A percentile compares a stretch with the other conserved stretches of the same genome.
Evolutionary conservation across 2,329 filamentous ascomycete genomes (phyloP).

Genomic region (Fusarium fracticaudum): DNA sequence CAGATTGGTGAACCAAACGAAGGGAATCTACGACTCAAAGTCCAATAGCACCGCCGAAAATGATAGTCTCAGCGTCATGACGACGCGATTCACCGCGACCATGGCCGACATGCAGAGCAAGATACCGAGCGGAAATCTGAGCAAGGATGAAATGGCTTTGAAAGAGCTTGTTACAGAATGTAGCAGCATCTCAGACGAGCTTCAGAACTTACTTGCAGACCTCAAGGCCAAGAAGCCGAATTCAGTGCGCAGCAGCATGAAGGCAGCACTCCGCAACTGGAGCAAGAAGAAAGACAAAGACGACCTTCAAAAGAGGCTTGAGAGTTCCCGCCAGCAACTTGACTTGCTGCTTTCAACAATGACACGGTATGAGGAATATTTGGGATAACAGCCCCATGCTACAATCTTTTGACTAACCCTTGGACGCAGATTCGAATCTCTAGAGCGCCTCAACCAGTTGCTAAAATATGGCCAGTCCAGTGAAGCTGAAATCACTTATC

Average conservation of each 20-base stretch:
- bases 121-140: not conserved
- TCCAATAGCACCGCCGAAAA: not conserved
- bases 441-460: accelerated
- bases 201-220: not conserved
- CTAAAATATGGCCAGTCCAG: not conserved
- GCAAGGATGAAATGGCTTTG: not conserved
- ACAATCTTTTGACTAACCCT: too few relatives aligned
- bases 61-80: not conserved
- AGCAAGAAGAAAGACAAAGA: not conserved
- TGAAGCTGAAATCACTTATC: accelerated
- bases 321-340: not conserved
- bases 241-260: not conserved
- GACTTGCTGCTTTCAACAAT: not conserved
- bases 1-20: not conserved
- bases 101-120: not conserved
- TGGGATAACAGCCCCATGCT: accelerated
- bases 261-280: not conserved
- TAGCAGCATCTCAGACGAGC: not conserved
- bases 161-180: not conserved
- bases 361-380: not conserved
- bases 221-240: not conserved
- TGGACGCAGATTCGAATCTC: not conserved
- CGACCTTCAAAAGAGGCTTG: accelerated
- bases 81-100: not conserved
- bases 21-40: not conserved